Base-by-base conservation (phyloP, 2,329 filamentous ascomycete species). In the Grosmannia huntii region DNA sequence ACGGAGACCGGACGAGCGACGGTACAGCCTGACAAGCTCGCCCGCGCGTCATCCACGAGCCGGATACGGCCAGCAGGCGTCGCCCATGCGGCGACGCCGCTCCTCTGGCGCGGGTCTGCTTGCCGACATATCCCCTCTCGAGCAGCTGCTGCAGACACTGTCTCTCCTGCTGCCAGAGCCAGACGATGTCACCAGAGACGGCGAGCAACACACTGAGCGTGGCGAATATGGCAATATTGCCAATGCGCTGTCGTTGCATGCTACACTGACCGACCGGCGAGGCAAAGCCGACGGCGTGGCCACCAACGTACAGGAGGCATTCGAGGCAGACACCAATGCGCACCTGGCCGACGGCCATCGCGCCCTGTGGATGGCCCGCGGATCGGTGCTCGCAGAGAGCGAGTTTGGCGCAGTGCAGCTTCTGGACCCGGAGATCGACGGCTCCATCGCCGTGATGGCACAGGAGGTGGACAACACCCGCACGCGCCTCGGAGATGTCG, bases 361-460 rank as follows among this genome's bases (percentile, higher is more conserved):
- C 3, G 79, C 79, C 0, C 64, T 82, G 1, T 75, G 78, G 61
- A 64, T 79, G 10, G 66, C 82, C 19, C 69, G 73, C 5, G 78
- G 80, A 59, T 79, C 75, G 48, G 67, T 83, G 0, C 67, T 82
- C 1, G 76, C 77, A 0, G 80, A 83, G 63, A 80, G 74, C 33
- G 68, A 73, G 5, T 81, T 73, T 63, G 70, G 71, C 0, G 66
- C 72, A n/a, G 72, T 80, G 5, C 71, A 70, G 49, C 71, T 84
- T 6, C 68, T 75, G 6, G 81, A 84, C 62, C 72, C 76, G 0
- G 78, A 80, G 31, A 75, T 81, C 44, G 76, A 80, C 58, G 70
- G 67, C 2, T 76, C 75, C 1, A 75, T 83, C n/a, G 66, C 67
- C 0, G 70, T 79, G 12, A 63, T 81, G 57, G 66, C 66, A 1